These are phyloP conservation scores for Hypomontagnella submonticulosa DNA, from an alignment of 495 filamentous ascomycete species.

Conservation along the genomic window DNA sequence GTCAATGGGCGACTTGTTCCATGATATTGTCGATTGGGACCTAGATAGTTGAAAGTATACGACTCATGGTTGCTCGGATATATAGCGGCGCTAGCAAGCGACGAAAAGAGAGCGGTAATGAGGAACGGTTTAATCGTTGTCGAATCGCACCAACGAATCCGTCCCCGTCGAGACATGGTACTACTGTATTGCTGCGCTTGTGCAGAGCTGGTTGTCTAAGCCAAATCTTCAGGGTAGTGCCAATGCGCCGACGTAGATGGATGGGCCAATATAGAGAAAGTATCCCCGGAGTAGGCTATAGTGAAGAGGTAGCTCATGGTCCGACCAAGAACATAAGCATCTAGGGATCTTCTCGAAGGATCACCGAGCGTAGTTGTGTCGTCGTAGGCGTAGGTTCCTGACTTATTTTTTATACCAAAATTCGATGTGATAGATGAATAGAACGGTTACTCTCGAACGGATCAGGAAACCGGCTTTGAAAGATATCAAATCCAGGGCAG, in stretches of 20 bases:
- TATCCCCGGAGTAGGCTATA: constrained; percentile 3
- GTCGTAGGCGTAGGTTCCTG: background rate
- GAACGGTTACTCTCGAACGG: background rate
- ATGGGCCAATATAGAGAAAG: constrained; percentile 2
- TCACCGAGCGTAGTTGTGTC: background rate
- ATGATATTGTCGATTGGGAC: constrained; percentile 34
- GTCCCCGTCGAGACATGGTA: constrained; percentile 21
- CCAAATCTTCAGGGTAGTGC: background rate
- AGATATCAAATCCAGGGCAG: background rate
- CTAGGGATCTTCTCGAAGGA: background rate
- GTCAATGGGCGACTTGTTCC: constrained; percentile 42
- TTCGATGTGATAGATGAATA: constrained; percentile 4
- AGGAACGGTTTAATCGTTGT: constrained; percentile 7
- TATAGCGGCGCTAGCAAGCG: constrained; percentile 33
- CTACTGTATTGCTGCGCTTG: constrained; percentile 7
- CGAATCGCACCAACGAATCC: background rate
- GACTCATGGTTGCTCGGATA: constrained; percentile 46
- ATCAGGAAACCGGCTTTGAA: constrained; percentile 1
- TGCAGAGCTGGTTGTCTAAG: constrained; percentile 14
- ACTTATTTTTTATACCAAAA: background rate
- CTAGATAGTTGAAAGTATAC: constrained; percentile 46
- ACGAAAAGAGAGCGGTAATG: constrained; percentile 12
- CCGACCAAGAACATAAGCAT: background rate
- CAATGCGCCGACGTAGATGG: constrained; percentile 2
- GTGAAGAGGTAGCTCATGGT: constrained; percentile 19